These are phyloP conservation scores for Anethum foeniculum DNA, from an alignment of 140 eudicot genomes.

Conservation along the genomic window DNA sequence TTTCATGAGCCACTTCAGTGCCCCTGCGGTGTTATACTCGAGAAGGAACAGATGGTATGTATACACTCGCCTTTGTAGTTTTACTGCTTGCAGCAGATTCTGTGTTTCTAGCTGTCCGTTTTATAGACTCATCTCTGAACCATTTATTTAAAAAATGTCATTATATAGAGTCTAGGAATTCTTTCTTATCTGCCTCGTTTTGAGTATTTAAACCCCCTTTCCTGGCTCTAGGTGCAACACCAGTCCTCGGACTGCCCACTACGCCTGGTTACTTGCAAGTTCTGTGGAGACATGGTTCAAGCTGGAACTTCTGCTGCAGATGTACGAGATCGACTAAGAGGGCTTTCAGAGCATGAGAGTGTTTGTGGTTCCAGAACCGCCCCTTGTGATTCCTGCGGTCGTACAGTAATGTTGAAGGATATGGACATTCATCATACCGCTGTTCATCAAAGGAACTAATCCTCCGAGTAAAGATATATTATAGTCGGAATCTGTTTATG, in stretches of 20 bases:
- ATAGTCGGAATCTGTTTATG: background rate
- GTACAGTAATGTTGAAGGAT: conserved; percentile 92
- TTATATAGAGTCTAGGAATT: background rate
- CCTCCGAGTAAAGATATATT: too few relatives aligned
- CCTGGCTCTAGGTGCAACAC: conserved; percentile 57
- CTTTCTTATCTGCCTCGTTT: background rate
- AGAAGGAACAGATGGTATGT: conserved; percentile 84
- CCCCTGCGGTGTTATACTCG: conserved; percentile 74
- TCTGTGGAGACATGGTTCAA: conserved; percentile 94
- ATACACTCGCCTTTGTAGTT: background rate
- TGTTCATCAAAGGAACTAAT: conserved; percentile 64
- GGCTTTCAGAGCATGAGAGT: conserved; percentile 80
- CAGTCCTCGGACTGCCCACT: conserved; percentile 64
- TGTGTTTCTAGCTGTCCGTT: background rate
- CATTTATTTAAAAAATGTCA: background rate
- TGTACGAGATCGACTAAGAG: conserved; percentile 73
- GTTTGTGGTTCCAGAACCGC: conserved; percentile 90
- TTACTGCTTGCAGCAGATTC: background rate
- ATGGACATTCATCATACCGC: conserved; percentile 95
- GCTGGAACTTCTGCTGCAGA: conserved; percentile 82
- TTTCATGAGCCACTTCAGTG: conserved; percentile 83
- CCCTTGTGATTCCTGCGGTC: conserved; percentile 94
- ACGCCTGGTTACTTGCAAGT: conserved; percentile 76
- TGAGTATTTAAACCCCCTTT: background rate
- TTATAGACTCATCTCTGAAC: background rate